Evolutionary conservation across 176 grass and related monocot species (phyloP).

Genomic region (Oryza coarctata): DNA sequence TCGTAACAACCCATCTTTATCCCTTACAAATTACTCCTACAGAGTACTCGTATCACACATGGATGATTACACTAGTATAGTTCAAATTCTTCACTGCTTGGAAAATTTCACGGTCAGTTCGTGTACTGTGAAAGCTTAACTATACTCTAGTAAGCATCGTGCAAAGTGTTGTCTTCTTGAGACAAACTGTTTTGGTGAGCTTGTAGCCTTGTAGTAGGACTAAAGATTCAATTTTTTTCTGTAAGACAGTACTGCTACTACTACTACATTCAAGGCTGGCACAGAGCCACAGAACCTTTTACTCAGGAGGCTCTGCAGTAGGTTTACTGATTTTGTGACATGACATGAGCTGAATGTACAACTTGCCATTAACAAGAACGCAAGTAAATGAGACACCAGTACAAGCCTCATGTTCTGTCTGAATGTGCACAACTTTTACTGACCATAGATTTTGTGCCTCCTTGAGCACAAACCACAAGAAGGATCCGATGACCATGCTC

Average conservation of each 20-base stretch:
- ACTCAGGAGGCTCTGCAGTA: background rate
- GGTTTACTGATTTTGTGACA: constrained; percentile 23
- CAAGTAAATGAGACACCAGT: constrained; percentile 18
- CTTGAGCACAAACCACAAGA: constrained; percentile 2
- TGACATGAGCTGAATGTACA: constrained; percentile 24
- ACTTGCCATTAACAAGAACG: background rate
- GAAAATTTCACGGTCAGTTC: background rate
- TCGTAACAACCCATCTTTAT: too few relatives aligned
- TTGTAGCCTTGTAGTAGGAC: background rate
- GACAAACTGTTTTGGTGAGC: background rate
- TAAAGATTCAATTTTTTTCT: background rate
- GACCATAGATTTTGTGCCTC: constrained; percentile 23
- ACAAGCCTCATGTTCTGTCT: constrained; percentile 38
- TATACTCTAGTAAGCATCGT: background rate
- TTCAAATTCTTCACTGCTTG: background rate
- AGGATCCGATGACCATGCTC: constrained; percentile 20
- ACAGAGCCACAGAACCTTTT: background rate
- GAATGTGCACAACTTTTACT: constrained; percentile 11
- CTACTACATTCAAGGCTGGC: background rate
- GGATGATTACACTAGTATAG: background rate
- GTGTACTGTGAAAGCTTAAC: background rate
- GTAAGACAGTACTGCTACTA: background rate
- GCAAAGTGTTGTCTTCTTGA: background rate
- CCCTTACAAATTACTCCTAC: too few relatives aligned
- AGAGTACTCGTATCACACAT: too few relatives aligned